Percentiles rank a stretch among this genome's conserved stretches.
Evolutionary conservation across 257 asterid genomes (phyloP).

Genomic region (Rubia yunnanensis): DNA sequence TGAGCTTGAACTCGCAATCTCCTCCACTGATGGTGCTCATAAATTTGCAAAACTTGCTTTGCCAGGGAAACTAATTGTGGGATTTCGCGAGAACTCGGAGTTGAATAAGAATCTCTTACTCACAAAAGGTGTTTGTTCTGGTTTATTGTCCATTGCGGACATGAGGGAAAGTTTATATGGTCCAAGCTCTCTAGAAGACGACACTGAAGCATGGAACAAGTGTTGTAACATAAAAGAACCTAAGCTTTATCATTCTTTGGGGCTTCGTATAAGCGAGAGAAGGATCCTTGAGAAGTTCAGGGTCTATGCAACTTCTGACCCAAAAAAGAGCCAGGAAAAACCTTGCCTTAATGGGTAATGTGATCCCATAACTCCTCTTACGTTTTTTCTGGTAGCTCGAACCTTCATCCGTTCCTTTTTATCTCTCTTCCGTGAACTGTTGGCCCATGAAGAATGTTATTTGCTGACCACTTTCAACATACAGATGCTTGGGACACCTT

Average conservation of each 20-base stretch:
- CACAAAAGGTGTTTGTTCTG: conserved; percentile 39
- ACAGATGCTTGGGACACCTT: neutral
- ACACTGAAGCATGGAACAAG: conserved; percentile 29
- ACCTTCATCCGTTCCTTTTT: too few relatives aligned
- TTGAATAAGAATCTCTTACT: conserved; percentile 38
- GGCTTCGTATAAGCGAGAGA: conserved; percentile 81
- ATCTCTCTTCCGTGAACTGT: neutral
- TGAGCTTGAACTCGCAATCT: conserved; percentile 36
- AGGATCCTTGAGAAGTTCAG: conserved; percentile 63
- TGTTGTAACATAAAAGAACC: conserved; percentile 33
- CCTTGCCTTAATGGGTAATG: neutral
- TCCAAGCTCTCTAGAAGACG: conserved; percentile 44
- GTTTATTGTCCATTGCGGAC: conserved; percentile 62
- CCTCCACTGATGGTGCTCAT: conserved; percentile 17
- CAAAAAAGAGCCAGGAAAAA: neutral
- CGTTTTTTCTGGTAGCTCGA: neutral
- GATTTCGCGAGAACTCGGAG: conserved; percentile 23
- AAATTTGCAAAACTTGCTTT: conserved; percentile 13
- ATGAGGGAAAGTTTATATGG: conserved; percentile 66
- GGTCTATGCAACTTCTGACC: conserved; percentile 28
- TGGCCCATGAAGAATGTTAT: neutral
- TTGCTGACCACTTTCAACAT: neutral
- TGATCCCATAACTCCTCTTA: neutral
- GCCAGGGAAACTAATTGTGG: conserved; percentile 20
- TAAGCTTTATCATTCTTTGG: conserved; percentile 47